phyloP scores from a whole-genome alignment of 352 stramenopile species.

The Globisporangium nagaii region DNA sequence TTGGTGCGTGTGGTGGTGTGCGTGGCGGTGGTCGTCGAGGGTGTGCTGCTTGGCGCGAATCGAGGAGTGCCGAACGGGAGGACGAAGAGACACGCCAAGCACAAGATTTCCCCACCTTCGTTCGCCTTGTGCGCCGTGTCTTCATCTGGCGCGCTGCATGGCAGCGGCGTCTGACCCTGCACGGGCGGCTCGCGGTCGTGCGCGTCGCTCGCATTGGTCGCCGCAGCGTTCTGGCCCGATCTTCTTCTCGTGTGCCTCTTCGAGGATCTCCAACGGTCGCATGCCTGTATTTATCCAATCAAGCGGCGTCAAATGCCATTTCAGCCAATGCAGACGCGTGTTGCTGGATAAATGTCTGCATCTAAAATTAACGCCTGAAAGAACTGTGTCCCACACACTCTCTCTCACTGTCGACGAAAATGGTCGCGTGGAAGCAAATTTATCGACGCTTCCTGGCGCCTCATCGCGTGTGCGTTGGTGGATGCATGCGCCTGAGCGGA shows the following conservation, averaged over 20 bases:
- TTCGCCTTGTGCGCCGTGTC: not conserved
- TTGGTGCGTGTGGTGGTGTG: not conserved
- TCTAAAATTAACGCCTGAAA: not conserved
- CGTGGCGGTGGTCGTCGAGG: not conserved
- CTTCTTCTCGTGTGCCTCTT: not conserved
- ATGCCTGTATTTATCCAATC: not conserved
- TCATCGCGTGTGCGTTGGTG: too few relatives aligned
- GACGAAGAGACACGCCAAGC: not conserved
- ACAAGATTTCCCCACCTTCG: not conserved
- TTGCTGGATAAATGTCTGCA: not conserved
- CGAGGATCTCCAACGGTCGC: not conserved
- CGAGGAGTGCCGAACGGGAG: not conserved
- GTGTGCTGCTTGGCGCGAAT: not conserved
- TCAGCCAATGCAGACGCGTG: not conserved
- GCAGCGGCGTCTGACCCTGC: not conserved
- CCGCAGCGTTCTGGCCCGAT: slow-evolving; percentile 1
- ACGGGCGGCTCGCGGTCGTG: too few relatives aligned
- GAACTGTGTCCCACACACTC: too few relatives aligned
- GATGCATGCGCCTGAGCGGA: too few relatives aligned
- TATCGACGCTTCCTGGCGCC: too few relatives aligned
- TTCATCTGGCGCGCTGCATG: not conserved
- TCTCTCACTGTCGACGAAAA: too few relatives aligned
- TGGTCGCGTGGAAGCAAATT: not conserved
- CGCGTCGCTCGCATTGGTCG: not conserved
- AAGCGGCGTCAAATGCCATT: not conserved